Evolutionary conservation across 345 rosid genomes (phyloP), one percentile per base, ranked within the genome.

Genomic region (Euphorbia tirucalli): DNA sequence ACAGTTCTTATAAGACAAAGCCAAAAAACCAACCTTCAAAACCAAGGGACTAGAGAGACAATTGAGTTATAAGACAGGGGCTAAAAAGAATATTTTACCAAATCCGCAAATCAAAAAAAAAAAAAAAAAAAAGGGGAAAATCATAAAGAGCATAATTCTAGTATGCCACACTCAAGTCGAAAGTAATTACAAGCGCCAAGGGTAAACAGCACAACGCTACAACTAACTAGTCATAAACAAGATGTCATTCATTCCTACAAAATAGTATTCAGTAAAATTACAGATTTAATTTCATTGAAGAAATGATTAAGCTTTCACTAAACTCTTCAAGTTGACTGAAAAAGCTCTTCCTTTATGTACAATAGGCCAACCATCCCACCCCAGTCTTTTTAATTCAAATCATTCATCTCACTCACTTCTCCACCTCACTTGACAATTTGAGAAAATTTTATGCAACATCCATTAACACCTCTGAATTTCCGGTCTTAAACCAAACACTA

Each of bases 321-420:
- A 70, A 67, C 52, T 61, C 78, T 69, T 74, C 72, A 39, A 70
- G 75, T 65, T 61, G 73, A 71, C 75, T 61, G 22, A 55, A 82
- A 85, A 85, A 78, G 72, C 82, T 78, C 82, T 49, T 76, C 77
- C 68, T 64, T 80, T 91, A 87, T 89, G 87, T 89, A 91, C 94
- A 91, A 69, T 73, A 78, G 78, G 84, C 79, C 85, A 82, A 71
- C 83, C 73, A 71, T 70, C 69, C 72, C 77, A 69, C 57, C 59
- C n/a, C 56, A 60, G 68, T 78, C 63, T 28, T n/a, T 70, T 25
- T 8, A 55, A 60, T 71, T 46, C 3, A 73, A 69, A 71, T 27
- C 61, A 62, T 74, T 52, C 71, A 71, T 69, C 54, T 69, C 77
- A 57, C 67, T 77, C 83, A 68, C 71, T 71, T 68, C 68, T 82